Evolutionary conservation across 1,284 basidiomycete genomes (phyloP).

Genomic region (Moesziomyces antarcticus): DNA sequence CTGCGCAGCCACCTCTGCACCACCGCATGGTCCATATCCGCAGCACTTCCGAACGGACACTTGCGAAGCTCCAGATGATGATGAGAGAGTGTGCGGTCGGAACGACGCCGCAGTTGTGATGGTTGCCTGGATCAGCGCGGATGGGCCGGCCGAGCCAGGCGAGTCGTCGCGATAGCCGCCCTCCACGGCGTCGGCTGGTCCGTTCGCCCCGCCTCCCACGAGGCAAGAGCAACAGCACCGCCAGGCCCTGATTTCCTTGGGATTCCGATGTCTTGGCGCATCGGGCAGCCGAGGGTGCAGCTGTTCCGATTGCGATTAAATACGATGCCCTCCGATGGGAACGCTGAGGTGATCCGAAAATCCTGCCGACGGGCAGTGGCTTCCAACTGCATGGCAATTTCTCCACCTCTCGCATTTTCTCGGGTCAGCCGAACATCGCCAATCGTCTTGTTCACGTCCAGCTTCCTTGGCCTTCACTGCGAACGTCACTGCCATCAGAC

Average conservation of each 20-base stretch:
- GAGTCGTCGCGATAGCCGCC: neutral
- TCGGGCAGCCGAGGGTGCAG: conserved; percentile 7
- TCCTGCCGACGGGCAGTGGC: too few species aligned
- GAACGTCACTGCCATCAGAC: neutral
- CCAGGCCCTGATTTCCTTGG: neutral
- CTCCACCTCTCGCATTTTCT: conserved; percentile 20
- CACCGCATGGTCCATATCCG: conserved; percentile 57
- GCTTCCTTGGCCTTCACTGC: neutral
- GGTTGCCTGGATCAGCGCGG: too few species aligned
- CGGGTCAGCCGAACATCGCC: neutral
- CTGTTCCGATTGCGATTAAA: neutral
- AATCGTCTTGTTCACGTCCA: neutral
- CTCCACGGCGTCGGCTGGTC: conserved; percentile 9
- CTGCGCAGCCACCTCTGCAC: conserved; percentile 63
- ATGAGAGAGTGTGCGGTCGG: neutral
- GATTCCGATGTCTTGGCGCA: conserved; percentile 16
- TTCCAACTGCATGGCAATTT: neutral
- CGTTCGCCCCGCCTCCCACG: conserved; percentile 17
- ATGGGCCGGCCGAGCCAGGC: neutral
- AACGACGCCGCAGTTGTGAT: too few species aligned
- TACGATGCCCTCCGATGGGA: neutral
- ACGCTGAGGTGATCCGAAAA: conserved; percentile 33
- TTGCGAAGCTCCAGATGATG: neutral
- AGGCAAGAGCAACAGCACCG: neutral
- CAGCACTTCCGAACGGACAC: neutral